These are phyloP conservation scores for Ogataea nitratoaversa DNA, from an alignment of 805 yeast species.

Conservation along the genomic window DNA sequence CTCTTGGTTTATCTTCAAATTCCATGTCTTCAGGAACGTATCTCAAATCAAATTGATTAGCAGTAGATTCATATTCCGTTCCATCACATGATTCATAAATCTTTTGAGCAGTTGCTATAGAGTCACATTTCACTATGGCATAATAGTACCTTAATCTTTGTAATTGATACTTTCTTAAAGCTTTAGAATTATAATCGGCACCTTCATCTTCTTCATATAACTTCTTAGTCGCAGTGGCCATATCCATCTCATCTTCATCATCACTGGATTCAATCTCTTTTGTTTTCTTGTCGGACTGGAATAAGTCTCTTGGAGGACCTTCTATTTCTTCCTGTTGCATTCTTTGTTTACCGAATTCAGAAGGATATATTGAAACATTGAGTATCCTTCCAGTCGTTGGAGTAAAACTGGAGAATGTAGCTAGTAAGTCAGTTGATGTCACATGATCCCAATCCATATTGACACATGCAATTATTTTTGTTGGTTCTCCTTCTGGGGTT, in stretches of 20 bases:
- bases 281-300: constrained; percentile 43
- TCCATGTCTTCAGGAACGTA: constrained; percentile 92
- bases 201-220: constrained; percentile 77
- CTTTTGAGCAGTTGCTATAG: constrained; percentile 60
- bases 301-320: constrained; percentile 89
- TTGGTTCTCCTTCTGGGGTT: constrained; percentile 86
- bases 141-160: constrained; percentile 91
- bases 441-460: constrained; percentile 97
- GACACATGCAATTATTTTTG: constrained; percentile 80
- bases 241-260: constrained; percentile 39
- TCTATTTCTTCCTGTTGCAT: constrained; percentile 85
- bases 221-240: constrained; percentile 62
- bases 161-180: constrained; percentile 83
- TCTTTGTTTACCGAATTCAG: constrained; percentile 89
- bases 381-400: constrained; percentile 68
- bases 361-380: constrained; percentile 73
- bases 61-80: constrained; percentile 92
- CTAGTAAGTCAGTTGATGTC: constrained; percentile 82
- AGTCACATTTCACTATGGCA: constrained; percentile 84
- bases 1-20: constrained; percentile 75
- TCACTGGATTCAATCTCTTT: constrained; percentile 35
- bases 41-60: constrained; percentile 87
- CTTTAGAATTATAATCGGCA: constrained; percentile 78
- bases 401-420: constrained; percentile 80
- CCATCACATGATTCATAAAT: constrained; percentile 91